Evolutionary conservation across 139 green algal genomes (phyloP), one percentile per base, ranked within the genome.

Genomic region (Eudorina sp.): DNA sequence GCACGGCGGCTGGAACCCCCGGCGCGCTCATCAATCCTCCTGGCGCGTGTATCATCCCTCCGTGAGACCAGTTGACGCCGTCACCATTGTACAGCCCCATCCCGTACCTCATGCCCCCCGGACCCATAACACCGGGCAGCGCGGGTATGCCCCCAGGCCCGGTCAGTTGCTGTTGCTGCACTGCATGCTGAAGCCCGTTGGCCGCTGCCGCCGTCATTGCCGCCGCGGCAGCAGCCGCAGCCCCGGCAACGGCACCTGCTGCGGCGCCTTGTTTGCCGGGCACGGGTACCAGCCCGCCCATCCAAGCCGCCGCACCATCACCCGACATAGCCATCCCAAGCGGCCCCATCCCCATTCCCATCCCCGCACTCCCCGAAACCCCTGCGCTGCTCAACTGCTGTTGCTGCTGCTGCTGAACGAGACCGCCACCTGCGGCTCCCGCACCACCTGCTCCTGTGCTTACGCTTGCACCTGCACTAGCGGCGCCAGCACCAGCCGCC

Each of bases 11-110:
- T 21, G 81, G 41, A 21, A 87, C 48, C 31, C 81, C 81, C 41
- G 62, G 45, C 14, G 62, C 64, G 18, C 34, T 38, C 53, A 72
- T 23, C 7, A 62, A 25, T 45, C 77, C 77, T 4, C 77, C 77
- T 0, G 53, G 34, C 4, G n/a, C 64, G 23, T 21, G 27, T 45
- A 78, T 41, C 34, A 68, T 27, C 16, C 45, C 64, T 0, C 43
- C 64, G 29, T 79, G 62, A 40, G 81, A 87, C 81, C 81, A 87
- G 34, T 86, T 86, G 2, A 87, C 81, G 7, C 45, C 81, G 21
- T 87, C 81, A 8, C 81, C 81, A 46, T 51, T 87, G 66, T 79
- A 87, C 45, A 87, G 46, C 3, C 81, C 81, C 64, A 87, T 68
- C 38, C 78, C 78, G n/a, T 79, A 87, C 4, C 80, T n/a, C 81